Percentiles rank a stretch among this genome's conserved stretches.
phyloP scores from a whole-genome alignment of 78 protist genomes.

The Salpingoeca rosetta region DNA sequence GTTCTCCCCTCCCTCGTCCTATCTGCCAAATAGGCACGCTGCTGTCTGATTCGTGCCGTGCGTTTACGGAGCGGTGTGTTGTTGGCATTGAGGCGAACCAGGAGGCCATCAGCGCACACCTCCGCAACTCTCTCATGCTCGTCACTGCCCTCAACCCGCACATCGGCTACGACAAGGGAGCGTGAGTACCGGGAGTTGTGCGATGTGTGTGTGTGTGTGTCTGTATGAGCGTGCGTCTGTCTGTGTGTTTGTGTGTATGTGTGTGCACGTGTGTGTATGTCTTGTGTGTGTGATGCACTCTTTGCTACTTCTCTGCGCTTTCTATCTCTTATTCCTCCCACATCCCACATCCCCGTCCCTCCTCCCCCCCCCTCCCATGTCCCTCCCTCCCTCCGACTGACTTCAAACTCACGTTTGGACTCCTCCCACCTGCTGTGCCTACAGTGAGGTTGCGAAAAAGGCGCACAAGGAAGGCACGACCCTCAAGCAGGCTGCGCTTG shows the following conservation, averaged over 20 bases:
- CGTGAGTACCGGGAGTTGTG: constrained; percentile 66
- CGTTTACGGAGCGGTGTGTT: constrained; percentile 69
- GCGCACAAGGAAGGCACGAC: constrained; percentile 67
- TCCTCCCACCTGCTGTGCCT: too few relatives aligned
- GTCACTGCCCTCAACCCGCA: constrained; percentile 91
- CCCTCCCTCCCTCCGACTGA: too few relatives aligned
- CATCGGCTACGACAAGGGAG: constrained; percentile 90
- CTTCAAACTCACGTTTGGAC: too few relatives aligned
- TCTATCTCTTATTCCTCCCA: too few relatives aligned
- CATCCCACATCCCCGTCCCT: too few relatives aligned
- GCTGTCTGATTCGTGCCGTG: constrained; percentile 61
- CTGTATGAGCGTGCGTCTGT: background rate
- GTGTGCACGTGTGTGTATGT: background rate
- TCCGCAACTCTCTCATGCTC: constrained; percentile 79
- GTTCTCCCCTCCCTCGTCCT: too few relatives aligned
- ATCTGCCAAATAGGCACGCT: too few relatives aligned
- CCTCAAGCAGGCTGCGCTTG: constrained; percentile 68
- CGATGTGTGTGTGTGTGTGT: too few relatives aligned
- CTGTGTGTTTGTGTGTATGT: background rate
- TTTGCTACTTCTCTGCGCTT: too few relatives aligned
- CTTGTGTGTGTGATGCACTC: too few relatives aligned
- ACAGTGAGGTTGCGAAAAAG: background rate
- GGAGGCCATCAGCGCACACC: constrained; percentile 36
- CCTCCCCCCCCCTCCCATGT: too few relatives aligned
- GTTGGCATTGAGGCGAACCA: constrained; percentile 74